Evolutionary conservation across 306 rosid species (phyloP).

Genomic region (Cyclanthera cordifolia): DNA sequence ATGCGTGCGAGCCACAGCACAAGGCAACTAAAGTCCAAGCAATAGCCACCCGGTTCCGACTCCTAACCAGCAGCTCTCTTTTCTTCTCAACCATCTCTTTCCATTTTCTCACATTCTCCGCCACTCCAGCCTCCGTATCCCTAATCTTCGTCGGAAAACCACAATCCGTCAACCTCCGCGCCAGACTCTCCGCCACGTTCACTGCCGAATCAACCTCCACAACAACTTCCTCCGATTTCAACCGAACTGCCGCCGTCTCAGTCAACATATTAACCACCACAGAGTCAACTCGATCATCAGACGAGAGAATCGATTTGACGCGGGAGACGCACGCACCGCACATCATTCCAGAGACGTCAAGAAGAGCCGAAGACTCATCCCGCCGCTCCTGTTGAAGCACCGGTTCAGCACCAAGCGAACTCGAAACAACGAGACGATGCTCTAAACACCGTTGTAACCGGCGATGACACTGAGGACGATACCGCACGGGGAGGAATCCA

Average conservation of each 20-base stretch:
- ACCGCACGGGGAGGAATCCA: constrained; percentile 19
- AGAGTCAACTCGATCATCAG: constrained; percentile 76
- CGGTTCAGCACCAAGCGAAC: constrained; percentile 27
- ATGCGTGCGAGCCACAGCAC: constrained; percentile 91
- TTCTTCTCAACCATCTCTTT: constrained; percentile 75
- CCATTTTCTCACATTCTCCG: constrained; percentile 88
- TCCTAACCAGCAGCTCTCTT: constrained; percentile 47
- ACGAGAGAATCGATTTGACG: constrained; percentile 59
- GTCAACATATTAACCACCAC: constrained; percentile 91
- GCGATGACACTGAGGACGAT: constrained; percentile 16
- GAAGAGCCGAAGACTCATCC: constrained; percentile 46
- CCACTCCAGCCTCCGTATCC: constrained; percentile 52
- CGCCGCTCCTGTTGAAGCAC: constrained; percentile 14
- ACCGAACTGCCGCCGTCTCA: constrained; percentile 85
- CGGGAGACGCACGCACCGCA: constrained; percentile 90
- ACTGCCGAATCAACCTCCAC: constrained; percentile 19
- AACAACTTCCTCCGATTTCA: constrained; percentile 29
- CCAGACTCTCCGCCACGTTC: constrained; percentile 55
- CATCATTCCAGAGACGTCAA: constrained; percentile 92
- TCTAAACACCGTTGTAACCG: constrained; percentile 11
- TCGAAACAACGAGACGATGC: constrained; percentile 28
- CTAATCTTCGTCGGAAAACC: constrained; percentile 73
- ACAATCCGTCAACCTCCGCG: constrained; percentile 61
- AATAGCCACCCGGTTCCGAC: constrained; percentile 68
- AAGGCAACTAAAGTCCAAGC: constrained; percentile 93